Percentiles rank a stretch among this genome's conserved stretches.
Conservation (phyloP, 345 rosid genomes). For the Salix purpurea region DNA sequence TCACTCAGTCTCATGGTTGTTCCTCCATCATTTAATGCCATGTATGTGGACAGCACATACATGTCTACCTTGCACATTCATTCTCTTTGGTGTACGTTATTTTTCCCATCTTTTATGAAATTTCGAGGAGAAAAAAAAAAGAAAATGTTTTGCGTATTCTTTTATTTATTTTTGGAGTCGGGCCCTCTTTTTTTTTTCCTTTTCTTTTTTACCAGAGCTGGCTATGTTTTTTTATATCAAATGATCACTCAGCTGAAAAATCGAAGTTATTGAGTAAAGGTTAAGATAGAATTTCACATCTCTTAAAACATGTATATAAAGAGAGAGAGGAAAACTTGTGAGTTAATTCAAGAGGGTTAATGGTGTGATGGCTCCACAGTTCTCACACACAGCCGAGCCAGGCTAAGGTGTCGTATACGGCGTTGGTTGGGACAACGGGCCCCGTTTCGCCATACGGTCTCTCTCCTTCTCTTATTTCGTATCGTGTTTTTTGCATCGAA, state of each 20-base stretch:
- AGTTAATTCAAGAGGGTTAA: neutral
- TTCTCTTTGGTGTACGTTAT: slow-evolving; percentile 5
- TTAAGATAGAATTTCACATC: too few relatives aligned
- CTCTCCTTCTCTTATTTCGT: slow-evolving; percentile 16
- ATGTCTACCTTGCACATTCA: slow-evolving; percentile 25
- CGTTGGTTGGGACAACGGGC: slow-evolving; percentile 37
- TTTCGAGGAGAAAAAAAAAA: neutral
- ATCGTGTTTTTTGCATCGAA: slow-evolving; percentile 10
- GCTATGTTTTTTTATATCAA: neutral
- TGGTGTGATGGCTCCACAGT: slow-evolving; percentile 32
- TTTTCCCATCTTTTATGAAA: neutral
- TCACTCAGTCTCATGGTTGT: neutral
- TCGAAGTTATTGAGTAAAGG: neutral
- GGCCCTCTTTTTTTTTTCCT: too few relatives aligned
- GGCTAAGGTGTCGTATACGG: slow-evolving; percentile 55
- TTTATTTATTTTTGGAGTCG: neutral
- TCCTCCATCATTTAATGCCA: slow-evolving; percentile 24
- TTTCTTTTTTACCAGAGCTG: too few relatives aligned
- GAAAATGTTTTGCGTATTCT: neutral
- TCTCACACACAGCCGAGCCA: slow-evolving; percentile 14
- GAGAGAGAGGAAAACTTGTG: neutral
- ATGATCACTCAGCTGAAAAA: too few relatives aligned
- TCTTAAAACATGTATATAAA: too few relatives aligned
- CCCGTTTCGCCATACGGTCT: neutral
- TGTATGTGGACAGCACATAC: slow-evolving; percentile 20